Evolutionary conservation across 148 eudicot species (phyloP).

Genomic region (Rhododendron molle): DNA sequence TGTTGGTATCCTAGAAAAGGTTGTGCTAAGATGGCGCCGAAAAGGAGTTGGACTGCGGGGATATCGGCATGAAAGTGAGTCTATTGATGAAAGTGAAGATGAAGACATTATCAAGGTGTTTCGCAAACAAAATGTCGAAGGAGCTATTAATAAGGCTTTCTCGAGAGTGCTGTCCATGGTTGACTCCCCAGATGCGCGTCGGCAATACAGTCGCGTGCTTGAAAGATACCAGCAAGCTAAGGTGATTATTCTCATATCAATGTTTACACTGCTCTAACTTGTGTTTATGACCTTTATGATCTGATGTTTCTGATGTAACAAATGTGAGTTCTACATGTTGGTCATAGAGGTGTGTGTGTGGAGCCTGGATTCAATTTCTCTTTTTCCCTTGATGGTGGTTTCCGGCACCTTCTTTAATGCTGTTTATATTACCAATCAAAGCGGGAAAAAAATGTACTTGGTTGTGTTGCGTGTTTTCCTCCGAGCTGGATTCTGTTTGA

Average conservation of each 20-base stretch:
- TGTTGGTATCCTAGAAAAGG: conserved; percentile 79
- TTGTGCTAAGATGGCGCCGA: conserved; percentile 87
- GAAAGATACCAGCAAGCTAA: conserved; percentile 71
- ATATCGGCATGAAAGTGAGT: conserved; percentile 46
- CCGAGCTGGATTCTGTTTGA: conserved; percentile 62
- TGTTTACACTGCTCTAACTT: background rate
- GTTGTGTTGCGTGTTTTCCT: background rate
- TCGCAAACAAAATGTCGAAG: conserved; percentile 73
- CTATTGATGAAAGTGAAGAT: conserved; percentile 54
- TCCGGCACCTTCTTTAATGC: background rate
- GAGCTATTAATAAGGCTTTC: conserved; percentile 78
- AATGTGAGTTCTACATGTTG: background rate
- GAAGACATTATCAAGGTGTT: conserved; percentile 68
- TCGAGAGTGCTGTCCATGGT: conserved; percentile 83
- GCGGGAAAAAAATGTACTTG: background rate
- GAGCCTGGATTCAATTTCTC: background rate
- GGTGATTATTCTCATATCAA: conserved; percentile 30
- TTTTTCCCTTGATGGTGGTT: background rate
- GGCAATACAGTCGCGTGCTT: conserved; percentile 80
- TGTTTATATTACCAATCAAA: background rate
- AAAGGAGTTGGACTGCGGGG: conserved; percentile 82
- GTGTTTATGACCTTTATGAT: background rate
- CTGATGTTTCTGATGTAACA: background rate
- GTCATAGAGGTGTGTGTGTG: background rate
- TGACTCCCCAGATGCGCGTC: conserved; percentile 69